Evolutionary conservation across 1,284 basidiomycete genomes (phyloP).

Genomic region (Rhodotorula sp.): DNA sequence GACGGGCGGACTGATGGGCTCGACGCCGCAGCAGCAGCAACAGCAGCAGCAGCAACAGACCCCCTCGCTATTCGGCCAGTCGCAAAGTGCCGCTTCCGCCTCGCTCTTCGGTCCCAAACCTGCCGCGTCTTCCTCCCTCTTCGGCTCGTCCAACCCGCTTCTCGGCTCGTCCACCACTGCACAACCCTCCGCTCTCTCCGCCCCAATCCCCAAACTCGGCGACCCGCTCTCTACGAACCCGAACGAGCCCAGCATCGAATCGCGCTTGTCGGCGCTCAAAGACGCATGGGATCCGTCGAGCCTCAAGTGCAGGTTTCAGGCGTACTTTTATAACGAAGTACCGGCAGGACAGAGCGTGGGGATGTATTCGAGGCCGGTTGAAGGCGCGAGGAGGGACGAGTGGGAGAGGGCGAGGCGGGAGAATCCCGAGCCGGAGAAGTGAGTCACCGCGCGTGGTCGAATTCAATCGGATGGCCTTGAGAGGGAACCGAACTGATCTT

Average conservation of each 20-base stretch:
- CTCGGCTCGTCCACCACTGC: neutral
- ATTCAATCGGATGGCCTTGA: too few relatives aligned
- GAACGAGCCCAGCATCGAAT: slow-evolving; percentile 25
- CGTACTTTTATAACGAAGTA: slow-evolving; percentile 37
- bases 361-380: slow-evolving; percentile 24
- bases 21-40: neutral
- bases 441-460: neutral
- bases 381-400: slow-evolving; percentile 20
- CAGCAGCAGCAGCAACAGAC: slow-evolving; percentile 7
- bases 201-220: slow-evolving; percentile 30
- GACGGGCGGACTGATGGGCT: slow-evolving; percentile 8
- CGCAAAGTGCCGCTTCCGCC: slow-evolving; percentile 32
- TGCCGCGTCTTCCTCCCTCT: slow-evolving; percentile 3
- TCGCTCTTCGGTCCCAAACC: slow-evolving; percentile 37
- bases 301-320: slow-evolving; percentile 35
- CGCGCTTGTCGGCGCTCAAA: slow-evolving; percentile 24
- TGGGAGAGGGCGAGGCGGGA: slow-evolving; percentile 34
- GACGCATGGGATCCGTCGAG: slow-evolving; percentile 25
- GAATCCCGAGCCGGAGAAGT: slow-evolving; percentile 40
- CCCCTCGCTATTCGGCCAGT: slow-evolving; percentile 33
- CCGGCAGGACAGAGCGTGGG: slow-evolving; percentile 6
- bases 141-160: slow-evolving; percentile 5
- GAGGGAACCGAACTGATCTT: too few relatives aligned
- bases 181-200: neutral
- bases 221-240: slow-evolving; percentile 21